phyloP scores from a whole-genome alignment of 306 rosid genomes.

The Quercus rubra region DNA sequence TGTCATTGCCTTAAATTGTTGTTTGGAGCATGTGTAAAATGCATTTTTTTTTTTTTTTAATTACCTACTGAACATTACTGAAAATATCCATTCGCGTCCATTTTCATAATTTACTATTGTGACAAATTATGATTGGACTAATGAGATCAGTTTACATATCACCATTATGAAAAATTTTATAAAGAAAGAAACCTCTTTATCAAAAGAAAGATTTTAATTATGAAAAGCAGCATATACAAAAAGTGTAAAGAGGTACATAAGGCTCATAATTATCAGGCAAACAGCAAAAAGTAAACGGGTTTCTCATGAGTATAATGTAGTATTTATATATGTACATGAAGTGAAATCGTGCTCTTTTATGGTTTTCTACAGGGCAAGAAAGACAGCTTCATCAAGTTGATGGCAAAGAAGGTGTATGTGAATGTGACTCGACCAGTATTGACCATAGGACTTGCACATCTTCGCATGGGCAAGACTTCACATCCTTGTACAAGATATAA shows the following conservation, averaged over 20 bases:
- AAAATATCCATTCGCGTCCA: no score
- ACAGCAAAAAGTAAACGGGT: background rate
- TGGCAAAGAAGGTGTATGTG: slow-evolving; percentile 32
- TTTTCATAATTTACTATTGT: no score
- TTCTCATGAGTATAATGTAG: background rate
- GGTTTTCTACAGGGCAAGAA: background rate
- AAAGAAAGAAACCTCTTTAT: background rate
- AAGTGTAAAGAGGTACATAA: background rate
- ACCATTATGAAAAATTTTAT: no score
- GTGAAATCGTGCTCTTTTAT: background rate
- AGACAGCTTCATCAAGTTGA: slow-evolving; percentile 19
- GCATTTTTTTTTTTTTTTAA: background rate
- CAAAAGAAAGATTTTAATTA: background rate
- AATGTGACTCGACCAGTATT: slow-evolving; percentile 55
- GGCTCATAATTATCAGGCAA: background rate
- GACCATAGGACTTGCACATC: slow-evolving; percentile 84
- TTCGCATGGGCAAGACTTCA: slow-evolving; percentile 67
- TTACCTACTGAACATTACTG: no score
- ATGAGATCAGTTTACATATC: no score
- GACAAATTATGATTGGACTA: no score
- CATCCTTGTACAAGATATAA: slow-evolving; percentile 69
- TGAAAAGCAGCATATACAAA: background rate
- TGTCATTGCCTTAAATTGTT: background rate
- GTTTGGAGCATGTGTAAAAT: background rate
- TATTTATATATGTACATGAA: background rate